phyloP scores from a whole-genome alignment of 2,329 filamentous ascomycete genomes.

The Aspergillus tubingensis region DNA sequence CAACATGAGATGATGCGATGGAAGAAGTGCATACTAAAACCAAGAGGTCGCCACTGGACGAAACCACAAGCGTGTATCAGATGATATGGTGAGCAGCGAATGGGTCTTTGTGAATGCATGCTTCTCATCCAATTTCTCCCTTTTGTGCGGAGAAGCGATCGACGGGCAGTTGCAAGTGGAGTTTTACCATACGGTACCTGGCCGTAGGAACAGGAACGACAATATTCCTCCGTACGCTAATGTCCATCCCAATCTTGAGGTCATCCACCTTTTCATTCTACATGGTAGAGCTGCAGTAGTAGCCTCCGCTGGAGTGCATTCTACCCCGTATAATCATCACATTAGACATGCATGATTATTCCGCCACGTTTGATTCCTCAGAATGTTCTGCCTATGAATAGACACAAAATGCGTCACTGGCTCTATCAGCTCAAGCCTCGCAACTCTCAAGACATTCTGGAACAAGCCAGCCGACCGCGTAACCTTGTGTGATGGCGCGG shows the following conservation, averaged over 20 bases:
- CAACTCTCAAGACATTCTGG: neutral
- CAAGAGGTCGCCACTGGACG: neutral
- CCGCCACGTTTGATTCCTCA: no score
- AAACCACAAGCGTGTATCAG: neutral
- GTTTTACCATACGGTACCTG: conserved; percentile 10
- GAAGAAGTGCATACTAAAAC: no score
- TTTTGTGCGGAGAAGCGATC: conserved; percentile 9
- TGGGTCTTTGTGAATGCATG: no score
- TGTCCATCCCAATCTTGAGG: conserved; percentile 3
- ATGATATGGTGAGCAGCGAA: neutral
- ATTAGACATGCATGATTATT: neutral
- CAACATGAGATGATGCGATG: no score
- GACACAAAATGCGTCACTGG: no score
- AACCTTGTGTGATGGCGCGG: neutral
- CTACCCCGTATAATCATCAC: neutral
- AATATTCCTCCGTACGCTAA: neutral
- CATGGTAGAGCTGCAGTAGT: neutral
- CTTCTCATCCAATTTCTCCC: neutral
- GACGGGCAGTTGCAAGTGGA: conserved; percentile 8
- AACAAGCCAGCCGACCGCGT: neutral
- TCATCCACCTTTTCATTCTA: neutral
- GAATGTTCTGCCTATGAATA: no score
- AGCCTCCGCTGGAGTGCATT: neutral
- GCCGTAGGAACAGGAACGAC: neutral
- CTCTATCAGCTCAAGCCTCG: no score